phyloP scores from a whole-genome alignment of 192 early-diverging fungal species.

The Coemansia sp. region DNA sequence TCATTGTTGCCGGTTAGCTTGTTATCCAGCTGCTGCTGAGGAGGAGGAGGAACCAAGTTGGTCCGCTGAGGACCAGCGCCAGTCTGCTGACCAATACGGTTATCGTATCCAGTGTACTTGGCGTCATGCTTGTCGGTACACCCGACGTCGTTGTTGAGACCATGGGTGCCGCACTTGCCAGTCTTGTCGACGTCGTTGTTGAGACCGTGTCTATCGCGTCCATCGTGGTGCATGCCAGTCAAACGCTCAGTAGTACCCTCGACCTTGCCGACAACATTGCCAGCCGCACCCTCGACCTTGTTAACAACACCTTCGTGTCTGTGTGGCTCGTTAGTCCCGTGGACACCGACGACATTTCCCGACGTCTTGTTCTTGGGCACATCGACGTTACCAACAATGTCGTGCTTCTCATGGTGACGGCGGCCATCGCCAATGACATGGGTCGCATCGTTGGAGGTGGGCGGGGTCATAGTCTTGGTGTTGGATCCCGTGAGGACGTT shows the following conservation, averaged over 20 bases:
- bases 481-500: not conserved
- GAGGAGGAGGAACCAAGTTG: not conserved
- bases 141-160: not conserved
- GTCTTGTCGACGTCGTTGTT: not conserved
- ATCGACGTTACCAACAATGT: not conserved
- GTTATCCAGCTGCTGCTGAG: not conserved
- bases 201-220: not conserved
- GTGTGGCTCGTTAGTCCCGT: not conserved
- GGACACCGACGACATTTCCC: not conserved
- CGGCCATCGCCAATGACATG: not conserved
- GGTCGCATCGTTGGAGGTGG: not conserved
- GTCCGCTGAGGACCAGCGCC: not conserved
- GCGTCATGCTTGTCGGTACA: not conserved
- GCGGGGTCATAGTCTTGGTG: conserved; percentile 5
- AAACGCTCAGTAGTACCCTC: conserved; percentile 1
- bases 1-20: not conserved
- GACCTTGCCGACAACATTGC: conserved; percentile 1
- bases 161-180: not conserved
- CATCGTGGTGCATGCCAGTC: not conserved
- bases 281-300: not conserved
- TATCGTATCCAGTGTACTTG: not conserved
- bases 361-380: no score
- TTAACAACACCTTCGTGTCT: not conserved
- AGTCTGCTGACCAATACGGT: not conserved
- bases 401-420: not conserved